These are phyloP conservation scores for Cladosporium sp. DNA, from an alignment of 2,329 filamentous ascomycete species.

Conservation along the genomic window DNA sequence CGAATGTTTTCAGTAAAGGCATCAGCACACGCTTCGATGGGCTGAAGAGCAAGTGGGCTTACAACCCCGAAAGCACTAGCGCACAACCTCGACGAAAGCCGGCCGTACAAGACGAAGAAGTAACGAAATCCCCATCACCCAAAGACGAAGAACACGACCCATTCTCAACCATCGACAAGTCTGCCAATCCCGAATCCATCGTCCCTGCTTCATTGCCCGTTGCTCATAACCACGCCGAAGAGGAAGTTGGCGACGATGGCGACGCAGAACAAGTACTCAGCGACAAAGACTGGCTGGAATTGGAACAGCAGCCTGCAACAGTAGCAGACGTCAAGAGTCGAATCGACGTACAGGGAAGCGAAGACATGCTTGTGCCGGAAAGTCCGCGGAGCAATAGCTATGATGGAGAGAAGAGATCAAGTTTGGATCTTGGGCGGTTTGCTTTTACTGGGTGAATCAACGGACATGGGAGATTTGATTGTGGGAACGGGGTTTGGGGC, in stretches of 20 bases:
- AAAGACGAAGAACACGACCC: not conserved
- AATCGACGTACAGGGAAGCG: slow-evolving; percentile 43
- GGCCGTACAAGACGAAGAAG: not conserved
- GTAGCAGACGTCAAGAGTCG: slow-evolving; percentile 22
- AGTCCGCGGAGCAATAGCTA: slow-evolving; percentile 34
- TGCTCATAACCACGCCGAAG: slow-evolving; percentile 24
- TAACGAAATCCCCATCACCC: not conserved
- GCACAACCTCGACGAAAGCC: not conserved
- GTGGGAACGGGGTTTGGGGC: not conserved
- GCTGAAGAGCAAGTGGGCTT: slow-evolving; percentile 23
- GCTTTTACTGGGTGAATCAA: slow-evolving; percentile 13
- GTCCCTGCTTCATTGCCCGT: slow-evolving; percentile 24
- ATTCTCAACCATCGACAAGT: not conserved
- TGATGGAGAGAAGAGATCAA: not conserved
- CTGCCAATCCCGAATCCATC: not conserved
- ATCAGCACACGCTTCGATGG: slow-evolving; percentile 27
- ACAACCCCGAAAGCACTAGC: not conserved
- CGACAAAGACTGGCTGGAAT: slow-evolving; percentile 29
- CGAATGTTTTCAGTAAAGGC: slow-evolving; percentile 29
- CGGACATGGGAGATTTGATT: not conserved
- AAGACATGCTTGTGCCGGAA: slow-evolving; percentile 49
- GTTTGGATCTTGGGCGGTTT: slow-evolving; percentile 6
- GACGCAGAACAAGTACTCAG: slow-evolving; percentile 21
- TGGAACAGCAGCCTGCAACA: slow-evolving; percentile 25
- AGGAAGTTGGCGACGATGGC: slow-evolving; percentile 27